These are phyloP conservation scores for Tolypocladium pustulatum DNA, from an alignment of 2,329 filamentous ascomycete genomes.

Conservation along the genomic window DNA sequence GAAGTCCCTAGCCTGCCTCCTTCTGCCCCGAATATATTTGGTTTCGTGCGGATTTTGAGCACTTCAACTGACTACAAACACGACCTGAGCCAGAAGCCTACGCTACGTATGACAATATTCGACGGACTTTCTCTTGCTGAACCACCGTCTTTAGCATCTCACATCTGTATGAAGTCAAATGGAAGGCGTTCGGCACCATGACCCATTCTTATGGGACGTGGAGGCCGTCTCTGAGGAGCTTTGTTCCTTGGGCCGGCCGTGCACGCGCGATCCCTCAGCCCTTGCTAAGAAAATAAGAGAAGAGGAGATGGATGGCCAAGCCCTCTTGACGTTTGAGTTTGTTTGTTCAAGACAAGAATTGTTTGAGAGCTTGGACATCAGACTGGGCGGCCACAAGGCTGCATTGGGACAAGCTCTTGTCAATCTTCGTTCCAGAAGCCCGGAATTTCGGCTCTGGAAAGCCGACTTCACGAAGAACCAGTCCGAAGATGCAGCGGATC, in stretches of 20 bases:
- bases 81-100: not conserved
- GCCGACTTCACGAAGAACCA: not conserved
- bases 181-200: slow-evolving; percentile 25
- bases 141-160: not conserved
- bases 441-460: slow-evolving; percentile 29
- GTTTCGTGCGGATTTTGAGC: not conserved
- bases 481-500: not conserved
- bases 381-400: slow-evolving; percentile 44
- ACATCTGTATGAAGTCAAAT: slow-evolving; percentile 10
- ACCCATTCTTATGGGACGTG: slow-evolving; percentile 67
- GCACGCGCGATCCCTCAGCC: slow-evolving; percentile 33
- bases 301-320: slow-evolving; percentile 55
- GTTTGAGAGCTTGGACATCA: slow-evolving; percentile 44
- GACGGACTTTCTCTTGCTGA: not conserved
- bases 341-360: slow-evolving; percentile 38
- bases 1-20: not conserved
- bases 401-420: slow-evolving; percentile 48
- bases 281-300: slow-evolving; percentile 48
- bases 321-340: slow-evolving; percentile 48
- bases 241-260: slow-evolving; percentile 42
- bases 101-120: too few species aligned
- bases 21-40: too few species aligned
- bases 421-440: slow-evolving; percentile 42
- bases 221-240: slow-evolving; percentile 58
- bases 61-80: not conserved